phyloP scores from a whole-genome alignment of 192 early-diverging fungal species.

The Bifiguratus adelaidae region DNA sequence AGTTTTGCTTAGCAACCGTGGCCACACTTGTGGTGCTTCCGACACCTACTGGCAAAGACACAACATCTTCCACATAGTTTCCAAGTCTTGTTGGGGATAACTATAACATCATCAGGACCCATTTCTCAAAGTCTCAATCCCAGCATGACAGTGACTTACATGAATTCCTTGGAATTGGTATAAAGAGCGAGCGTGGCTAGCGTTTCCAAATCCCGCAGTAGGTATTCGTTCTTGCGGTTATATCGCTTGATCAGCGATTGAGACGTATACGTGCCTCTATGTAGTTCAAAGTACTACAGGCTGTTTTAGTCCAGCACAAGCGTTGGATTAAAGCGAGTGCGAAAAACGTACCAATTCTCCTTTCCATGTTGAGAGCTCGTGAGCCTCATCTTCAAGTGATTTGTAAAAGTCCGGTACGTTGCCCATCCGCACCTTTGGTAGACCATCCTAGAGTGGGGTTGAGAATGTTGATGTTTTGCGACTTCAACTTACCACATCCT shows the following conservation, averaged over 20 bases:
- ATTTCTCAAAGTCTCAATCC: not conserved
- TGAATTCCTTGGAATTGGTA: constrained; percentile 4
- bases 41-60: too few relatives aligned
- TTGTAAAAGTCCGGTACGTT: constrained; percentile 81
- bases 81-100: constrained; percentile 70
- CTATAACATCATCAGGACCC: not conserved
- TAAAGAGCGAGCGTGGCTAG: constrained; percentile 40
- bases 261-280: constrained; percentile 95
- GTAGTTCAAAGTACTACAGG: constrained; percentile 86
- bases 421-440: constrained; percentile 62
- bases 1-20: too few relatives aligned
- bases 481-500: constrained; percentile 38
- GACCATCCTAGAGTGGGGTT: constrained; percentile 42
- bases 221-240: constrained; percentile 78
- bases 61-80: constrained; percentile 79
- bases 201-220: constrained; percentile 81
- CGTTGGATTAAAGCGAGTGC: not conserved
- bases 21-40: too few relatives aligned
- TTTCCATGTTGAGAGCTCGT: constrained; percentile 76
- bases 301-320: not conserved
- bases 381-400: constrained; percentile 53
- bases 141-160: constrained; percentile 3
- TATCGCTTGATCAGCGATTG: constrained; percentile 77
- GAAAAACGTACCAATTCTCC: constrained; percentile 76
- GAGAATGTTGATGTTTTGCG: not conserved